Percentiles rank a stretch among this genome's conserved stretches.
phyloP scores from a whole-genome alignment of 2,329 filamentous ascomycete species.

The Blastomyces gilchristii region DNA sequence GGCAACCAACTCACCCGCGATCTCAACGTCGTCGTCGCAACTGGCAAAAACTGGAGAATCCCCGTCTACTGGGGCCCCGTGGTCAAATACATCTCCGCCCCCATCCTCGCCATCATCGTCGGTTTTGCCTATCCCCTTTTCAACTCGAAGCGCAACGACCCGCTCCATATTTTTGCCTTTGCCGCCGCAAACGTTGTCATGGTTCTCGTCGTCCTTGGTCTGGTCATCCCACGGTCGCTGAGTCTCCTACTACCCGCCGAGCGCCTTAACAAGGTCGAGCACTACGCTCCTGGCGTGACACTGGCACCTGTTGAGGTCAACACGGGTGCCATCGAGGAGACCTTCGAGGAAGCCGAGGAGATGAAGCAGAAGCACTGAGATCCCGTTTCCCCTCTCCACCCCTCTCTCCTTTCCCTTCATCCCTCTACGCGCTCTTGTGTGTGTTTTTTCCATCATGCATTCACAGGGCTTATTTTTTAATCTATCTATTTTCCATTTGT shows the following conservation, averaged over 20 bases:
- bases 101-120: slow-evolving; percentile 28
- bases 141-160: neutral
- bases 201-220: neutral
- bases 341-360: neutral
- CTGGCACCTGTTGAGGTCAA: neutral
- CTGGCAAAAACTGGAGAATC: slow-evolving; percentile 48
- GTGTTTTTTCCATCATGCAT: neutral
- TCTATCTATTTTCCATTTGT: no score
- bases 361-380: neutral
- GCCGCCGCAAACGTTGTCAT: neutral
- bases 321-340: neutral
- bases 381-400: neutral
- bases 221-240: neutral
- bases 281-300: neutral
- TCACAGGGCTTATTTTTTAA: neutral
- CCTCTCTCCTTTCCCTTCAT: neutral
- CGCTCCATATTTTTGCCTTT: neutral
- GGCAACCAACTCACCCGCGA: slow-evolving; percentile 41
- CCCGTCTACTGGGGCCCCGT: slow-evolving; percentile 43
- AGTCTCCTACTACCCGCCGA: neutral
- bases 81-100: slow-evolving; percentile 42
- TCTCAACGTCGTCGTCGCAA: slow-evolving; percentile 44
- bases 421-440: neutral
- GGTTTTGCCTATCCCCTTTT: neutral
- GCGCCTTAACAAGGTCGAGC: neutral